Conservation (phyloP, 1,284 basidiomycete species). For the Vanrija humicola region DNA sequence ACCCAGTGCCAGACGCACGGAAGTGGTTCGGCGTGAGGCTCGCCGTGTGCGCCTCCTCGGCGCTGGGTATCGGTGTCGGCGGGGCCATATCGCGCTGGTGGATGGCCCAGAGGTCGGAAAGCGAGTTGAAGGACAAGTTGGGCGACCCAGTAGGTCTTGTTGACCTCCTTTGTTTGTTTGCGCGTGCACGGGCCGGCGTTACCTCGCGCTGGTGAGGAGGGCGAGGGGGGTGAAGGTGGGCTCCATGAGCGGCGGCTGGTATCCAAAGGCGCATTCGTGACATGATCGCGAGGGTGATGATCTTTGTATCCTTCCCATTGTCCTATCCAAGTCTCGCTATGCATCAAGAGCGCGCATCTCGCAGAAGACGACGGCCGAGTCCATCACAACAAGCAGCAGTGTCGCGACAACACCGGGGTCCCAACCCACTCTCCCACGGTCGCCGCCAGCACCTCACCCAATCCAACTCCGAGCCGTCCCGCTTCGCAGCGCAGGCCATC, state of each 20-base stretch:
- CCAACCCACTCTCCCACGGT: not conserved
- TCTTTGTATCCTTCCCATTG: too few relatives aligned
- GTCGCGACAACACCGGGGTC: not conserved
- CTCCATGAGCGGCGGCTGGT: too few relatives aligned
- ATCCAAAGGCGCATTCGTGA: too few relatives aligned
- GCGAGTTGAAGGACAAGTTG: too few relatives aligned
- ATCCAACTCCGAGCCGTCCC: slow-evolving; percentile 10
- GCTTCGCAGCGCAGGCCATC: not conserved
- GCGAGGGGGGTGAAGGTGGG: too few relatives aligned
- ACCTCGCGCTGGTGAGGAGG: not conserved
- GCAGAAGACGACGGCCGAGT: too few relatives aligned
- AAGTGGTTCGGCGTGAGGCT: slow-evolving; percentile 1
- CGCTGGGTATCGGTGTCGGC: not conserved
- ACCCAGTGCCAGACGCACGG: not conserved
- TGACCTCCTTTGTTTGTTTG: not conserved
- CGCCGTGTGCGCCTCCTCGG: not conserved
- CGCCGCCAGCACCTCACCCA: not conserved
- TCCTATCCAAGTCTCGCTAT: too few relatives aligned
- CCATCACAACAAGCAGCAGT: too few relatives aligned
- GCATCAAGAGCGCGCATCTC: too few relatives aligned
- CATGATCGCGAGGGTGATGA: too few relatives aligned
- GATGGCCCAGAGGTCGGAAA: too few relatives aligned
- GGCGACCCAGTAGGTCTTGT: too few relatives aligned
- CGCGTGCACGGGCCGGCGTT: not conserved
- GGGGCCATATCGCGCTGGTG: not conserved